Base-by-base conservation (phyloP, 164 flowering plant species). In the Umbilicus rupestris region DNA sequence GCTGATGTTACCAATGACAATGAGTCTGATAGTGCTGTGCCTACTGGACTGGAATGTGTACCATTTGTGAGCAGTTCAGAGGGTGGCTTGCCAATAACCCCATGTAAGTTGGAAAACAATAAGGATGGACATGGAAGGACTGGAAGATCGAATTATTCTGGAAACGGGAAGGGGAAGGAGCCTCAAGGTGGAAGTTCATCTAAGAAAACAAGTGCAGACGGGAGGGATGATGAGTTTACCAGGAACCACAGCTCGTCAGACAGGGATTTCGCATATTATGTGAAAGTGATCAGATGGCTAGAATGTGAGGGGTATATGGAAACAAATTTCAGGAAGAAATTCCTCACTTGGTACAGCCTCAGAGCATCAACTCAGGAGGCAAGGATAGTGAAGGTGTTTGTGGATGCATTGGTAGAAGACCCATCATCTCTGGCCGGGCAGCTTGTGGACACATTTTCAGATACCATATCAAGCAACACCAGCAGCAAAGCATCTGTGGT, bases 261-360 rank as follows among this genome's bases (percentile, higher is more conserved):
- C 35, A 44, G 73, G 64, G 96, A 84, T 68, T 90, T 87, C 16
- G 99, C 86, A 76, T 80, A 83, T 46, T 87, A 79, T 62, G 97
- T 95, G 73, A 88, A 87, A 77, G 78, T 83, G 44, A 78, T 95
- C 62, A 77, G 96, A 75, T 71, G 83, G 80, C 65, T 95, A 70
- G 99, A 95, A 55, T 87, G 92, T 41, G 85, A 90, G 31, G 97
- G 99, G 11, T 86, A 88, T 39, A 73, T 95, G 0, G 90, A 83
- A 68, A 83, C 79, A 73, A 77, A 76, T 68, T 95, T 95, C 69
- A 74, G 99, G 70, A 85, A 81, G 77, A 92, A 89, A 68, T 92
- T 95, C 68, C 73, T 95, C 64, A 88, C 99, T 12, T 95, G 99
- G 99, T 92, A 85, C 77, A 88, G 96, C 76, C 75, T 95, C 70